These are phyloP conservation scores for Hypoxylon cercidicola DNA, from an alignment of 495 filamentous ascomycete species.

Conservation along the genomic window DNA sequence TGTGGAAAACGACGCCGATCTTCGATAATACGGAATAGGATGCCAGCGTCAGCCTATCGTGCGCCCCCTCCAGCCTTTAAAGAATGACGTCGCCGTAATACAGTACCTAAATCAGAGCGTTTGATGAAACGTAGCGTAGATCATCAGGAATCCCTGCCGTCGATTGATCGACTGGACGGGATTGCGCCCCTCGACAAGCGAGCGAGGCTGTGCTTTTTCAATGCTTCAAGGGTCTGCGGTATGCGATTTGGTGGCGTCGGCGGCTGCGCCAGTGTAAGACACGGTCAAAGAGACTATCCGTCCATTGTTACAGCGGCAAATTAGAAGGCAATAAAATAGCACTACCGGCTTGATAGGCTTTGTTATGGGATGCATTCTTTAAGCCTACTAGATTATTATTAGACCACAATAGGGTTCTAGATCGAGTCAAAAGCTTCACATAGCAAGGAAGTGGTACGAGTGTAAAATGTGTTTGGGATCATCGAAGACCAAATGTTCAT, in stretches of 20 bases:
- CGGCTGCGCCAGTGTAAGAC: conserved; percentile 3
- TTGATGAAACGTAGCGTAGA: conserved; percentile 35
- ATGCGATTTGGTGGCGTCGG: conserved; percentile 19
- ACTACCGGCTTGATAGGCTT: too few relatives aligned
- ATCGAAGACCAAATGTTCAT: conserved; percentile 1
- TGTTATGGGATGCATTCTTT: too few relatives aligned
- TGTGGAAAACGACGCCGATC: too few relatives aligned
- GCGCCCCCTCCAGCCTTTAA: conserved; percentile 6
- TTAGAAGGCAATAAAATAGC: background rate
- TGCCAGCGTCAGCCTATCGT: background rate
- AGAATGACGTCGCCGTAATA: conserved; percentile 34
- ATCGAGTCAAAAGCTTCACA: too few relatives aligned
- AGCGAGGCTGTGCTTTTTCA: conserved; percentile 35
- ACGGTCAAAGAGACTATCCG: conserved; percentile 5
- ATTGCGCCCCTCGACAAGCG: background rate
- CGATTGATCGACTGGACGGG: conserved; percentile 35
- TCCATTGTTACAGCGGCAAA: background rate
- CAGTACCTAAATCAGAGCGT: conserved; percentile 27
- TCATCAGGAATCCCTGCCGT: conserved; percentile 26
- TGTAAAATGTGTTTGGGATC: too few relatives aligned
- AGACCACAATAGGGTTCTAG: too few relatives aligned
- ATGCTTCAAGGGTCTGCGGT: conserved; percentile 8
- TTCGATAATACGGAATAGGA: background rate
- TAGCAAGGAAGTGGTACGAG: too few relatives aligned
- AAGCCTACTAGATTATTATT: too few relatives aligned